Percentiles rank a stretch among this genome's conserved stretches.
Conservation (phyloP, 129 eudicot species). For the Flaveria linearis region DNA sequence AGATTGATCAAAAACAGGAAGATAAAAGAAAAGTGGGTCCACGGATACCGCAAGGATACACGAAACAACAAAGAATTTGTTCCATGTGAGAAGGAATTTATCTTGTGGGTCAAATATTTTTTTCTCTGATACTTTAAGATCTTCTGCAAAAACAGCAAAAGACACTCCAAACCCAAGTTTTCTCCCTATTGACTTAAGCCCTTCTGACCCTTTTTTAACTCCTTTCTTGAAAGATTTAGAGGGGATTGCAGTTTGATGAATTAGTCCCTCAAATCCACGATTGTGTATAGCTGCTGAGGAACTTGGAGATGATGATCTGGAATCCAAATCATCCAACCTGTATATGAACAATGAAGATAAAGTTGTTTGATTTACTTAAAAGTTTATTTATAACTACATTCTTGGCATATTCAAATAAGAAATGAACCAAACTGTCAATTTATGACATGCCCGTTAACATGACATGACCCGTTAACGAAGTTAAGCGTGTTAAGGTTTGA, state of each 20-base stretch:
- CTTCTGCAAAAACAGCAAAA: constrained; percentile 83
- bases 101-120: constrained; percentile 89
- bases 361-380: not conserved
- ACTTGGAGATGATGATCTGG: constrained; percentile 61
- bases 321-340: constrained; percentile 77
- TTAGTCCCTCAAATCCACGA: constrained; percentile 55
- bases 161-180: constrained; percentile 69
- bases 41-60: constrained; percentile 71
- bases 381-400: not conserved
- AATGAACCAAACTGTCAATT: not conserved
- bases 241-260: constrained; percentile 38
- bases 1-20: constrained; percentile 58
- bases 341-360: constrained; percentile 12
- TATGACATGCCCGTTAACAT: too few species aligned
- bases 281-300: constrained; percentile 43
- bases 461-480: too few species aligned
- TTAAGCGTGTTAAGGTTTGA: too few species aligned
- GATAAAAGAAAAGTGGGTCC: constrained; percentile 88
- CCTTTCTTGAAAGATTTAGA: constrained; percentile 63
- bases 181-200: constrained; percentile 68
- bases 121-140: constrained; percentile 77
- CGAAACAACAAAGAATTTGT: constrained; percentile 66
- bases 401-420: not conserved
- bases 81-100: constrained; percentile 75
- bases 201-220: constrained; percentile 64